Percentiles rank a stretch among this genome's conserved stretches.
Conservation (phyloP, 2,329 filamentous ascomycete genomes). For the Fusarium denticulatum region DNA sequence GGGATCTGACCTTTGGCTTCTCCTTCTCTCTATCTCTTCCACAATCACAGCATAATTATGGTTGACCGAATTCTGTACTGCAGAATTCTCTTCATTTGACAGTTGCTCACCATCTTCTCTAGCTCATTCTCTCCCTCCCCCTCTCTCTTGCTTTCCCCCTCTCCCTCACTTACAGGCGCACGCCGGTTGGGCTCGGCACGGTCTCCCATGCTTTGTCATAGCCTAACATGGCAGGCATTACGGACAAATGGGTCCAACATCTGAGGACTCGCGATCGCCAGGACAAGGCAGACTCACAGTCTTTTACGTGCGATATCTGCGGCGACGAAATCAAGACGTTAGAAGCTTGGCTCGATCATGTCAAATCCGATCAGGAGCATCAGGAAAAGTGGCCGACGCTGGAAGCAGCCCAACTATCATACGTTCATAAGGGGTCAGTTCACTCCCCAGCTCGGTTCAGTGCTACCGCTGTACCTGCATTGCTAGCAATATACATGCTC, state of each 20-base stretch:
- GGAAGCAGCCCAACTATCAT: constrained; percentile 9
- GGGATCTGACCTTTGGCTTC: neutral
- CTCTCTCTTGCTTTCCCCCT: neutral
- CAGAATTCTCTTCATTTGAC: constrained; percentile 8
- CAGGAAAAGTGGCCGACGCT: constrained; percentile 32
- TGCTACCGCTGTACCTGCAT: neutral
- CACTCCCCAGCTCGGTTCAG: neutral
- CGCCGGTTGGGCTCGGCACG: constrained; percentile 1
- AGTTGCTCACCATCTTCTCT: neutral
- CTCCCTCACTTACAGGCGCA: neutral
- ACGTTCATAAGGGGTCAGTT: constrained; percentile 19
- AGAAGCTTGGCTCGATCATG: constrained; percentile 43
- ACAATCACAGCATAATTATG: neutral
- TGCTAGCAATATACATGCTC: neutral
- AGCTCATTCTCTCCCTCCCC: neutral
- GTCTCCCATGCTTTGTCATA: constrained; percentile 14
- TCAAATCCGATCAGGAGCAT: constrained; percentile 21
- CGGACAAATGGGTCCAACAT: constrained; percentile 31
- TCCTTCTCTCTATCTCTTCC: neutral
- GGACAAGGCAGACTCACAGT: constrained; percentile 11
- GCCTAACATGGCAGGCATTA: constrained; percentile 26
- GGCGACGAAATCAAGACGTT: constrained; percentile 38
- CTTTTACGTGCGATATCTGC: constrained; percentile 31
- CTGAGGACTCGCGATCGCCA: constrained; percentile 26
- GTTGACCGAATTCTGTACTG: neutral